A percentile compares a stretch with the other conserved stretches of the same genome.
Conservation (phyloP, 2,329 filamentous ascomycete species). For the Phymatotrichopsis omnivora region DNA sequence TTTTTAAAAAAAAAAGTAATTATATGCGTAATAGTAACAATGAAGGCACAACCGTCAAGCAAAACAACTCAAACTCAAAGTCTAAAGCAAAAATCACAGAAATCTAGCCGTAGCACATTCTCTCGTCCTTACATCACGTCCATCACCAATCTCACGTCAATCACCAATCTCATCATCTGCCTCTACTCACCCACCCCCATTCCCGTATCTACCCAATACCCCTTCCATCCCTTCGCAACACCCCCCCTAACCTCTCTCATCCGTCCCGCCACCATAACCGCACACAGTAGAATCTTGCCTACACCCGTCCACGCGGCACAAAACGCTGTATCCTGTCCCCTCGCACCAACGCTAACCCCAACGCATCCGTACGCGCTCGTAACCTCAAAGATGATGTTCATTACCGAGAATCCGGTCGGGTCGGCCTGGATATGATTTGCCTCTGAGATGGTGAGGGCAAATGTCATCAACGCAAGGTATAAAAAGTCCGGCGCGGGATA, state of each 20-base stretch:
- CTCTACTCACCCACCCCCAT: too few species aligned
- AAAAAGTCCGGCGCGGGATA: not conserved
- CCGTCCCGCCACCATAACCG: conserved; percentile 27
- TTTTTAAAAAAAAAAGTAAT: too few species aligned
- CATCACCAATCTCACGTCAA: too few species aligned
- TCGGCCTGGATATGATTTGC: conserved; percentile 22
- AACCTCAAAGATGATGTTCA: conserved; percentile 30
- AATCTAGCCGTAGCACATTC: too few species aligned
- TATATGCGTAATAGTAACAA: too few species aligned
- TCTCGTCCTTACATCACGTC: too few species aligned
- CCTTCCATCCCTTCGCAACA: conserved; percentile 14
- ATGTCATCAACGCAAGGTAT: conserved; percentile 15
- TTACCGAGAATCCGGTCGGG: conserved; percentile 26
- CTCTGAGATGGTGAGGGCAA: conserved; percentile 25
- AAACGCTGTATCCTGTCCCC: conserved; percentile 27
- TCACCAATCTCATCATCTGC: too few species aligned
- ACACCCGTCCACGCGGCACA: conserved; percentile 25
- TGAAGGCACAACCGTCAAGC: too few species aligned
- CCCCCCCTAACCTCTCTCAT: conserved; percentile 22
- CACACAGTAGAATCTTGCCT: conserved; percentile 26
- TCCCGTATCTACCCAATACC: too few species aligned
- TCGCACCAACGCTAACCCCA: conserved; percentile 26
- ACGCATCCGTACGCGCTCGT: conserved; percentile 30
- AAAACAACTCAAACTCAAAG: too few species aligned
- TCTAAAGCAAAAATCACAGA: too few species aligned